Percentiles rank a stretch among this genome's conserved stretches.
Evolutionary conservation across 768 basidiomycete genomes (phyloP).

Genomic region (Lenzites betulinus): DNA sequence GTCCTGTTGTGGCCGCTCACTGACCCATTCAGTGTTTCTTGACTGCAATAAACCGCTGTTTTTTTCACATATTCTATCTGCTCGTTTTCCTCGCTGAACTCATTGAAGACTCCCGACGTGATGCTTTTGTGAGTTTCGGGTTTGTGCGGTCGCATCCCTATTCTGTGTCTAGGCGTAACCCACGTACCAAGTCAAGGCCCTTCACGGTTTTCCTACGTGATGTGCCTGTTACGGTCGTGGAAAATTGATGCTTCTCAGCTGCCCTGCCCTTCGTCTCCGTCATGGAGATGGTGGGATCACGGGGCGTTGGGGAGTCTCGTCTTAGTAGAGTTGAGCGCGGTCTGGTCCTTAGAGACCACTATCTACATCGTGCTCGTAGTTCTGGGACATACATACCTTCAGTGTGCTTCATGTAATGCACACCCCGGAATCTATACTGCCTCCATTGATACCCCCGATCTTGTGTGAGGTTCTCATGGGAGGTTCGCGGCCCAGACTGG

Average conservation of each 20-base stretch:
- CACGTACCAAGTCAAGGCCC: constrained; percentile 72
- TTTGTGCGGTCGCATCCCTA: too few species aligned
- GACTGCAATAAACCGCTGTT: too few species aligned
- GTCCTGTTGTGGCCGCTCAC: too few species aligned
- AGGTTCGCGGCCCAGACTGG: neutral
- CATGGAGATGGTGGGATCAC: constrained; percentile 54
- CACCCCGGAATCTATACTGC: neutral
- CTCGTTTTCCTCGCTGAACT: too few species aligned
- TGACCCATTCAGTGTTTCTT: too few species aligned
- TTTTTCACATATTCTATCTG: too few species aligned
- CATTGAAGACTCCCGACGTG: too few species aligned
- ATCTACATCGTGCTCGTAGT: constrained; percentile 56
- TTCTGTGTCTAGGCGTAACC: constrained; percentile 16
- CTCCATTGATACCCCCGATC: neutral
- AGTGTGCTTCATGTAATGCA: neutral
- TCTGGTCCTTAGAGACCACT: constrained; percentile 31
- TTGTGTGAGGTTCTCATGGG: neutral
- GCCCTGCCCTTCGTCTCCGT: constrained; percentile 55
- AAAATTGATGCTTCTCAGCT: constrained; percentile 47
- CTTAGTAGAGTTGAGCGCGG: constrained; percentile 63
- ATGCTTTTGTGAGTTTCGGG: neutral
- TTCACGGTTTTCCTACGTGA: constrained; percentile 41
- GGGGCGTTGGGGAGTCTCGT: constrained; percentile 46
- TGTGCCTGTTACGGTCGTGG: constrained; percentile 77
- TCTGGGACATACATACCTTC: constrained; percentile 58